Base-by-base conservation (phyloP, 148 eudicot species). In the Nepenthes gracilis region DNA sequence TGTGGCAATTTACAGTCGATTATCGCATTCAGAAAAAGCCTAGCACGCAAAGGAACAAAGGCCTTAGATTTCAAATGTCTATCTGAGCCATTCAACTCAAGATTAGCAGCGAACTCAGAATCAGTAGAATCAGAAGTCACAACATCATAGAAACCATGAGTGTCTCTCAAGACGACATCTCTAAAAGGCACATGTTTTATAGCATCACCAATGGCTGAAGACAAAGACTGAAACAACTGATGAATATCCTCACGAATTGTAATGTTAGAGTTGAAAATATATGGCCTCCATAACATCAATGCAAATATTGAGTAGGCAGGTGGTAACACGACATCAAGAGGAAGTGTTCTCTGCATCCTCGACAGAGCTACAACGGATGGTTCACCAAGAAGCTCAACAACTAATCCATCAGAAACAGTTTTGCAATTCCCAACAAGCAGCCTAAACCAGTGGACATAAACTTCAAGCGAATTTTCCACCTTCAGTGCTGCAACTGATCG, bases 361-460 rank as follows among this genome's bases (percentile, higher is more conserved):
- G 86, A 84, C 56, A 94, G 75, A 71, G 97, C 87, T 52, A 86
- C 68, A 50, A 94, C 64, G 59, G 99, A 81, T 58, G 97, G 80
- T 68, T 94, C 97, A 67, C 99, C 99, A 13, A 94, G 83, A 69
- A 94, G 97, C 61, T 86, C 92, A 66, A 84, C 84, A 66, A 94
- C 78, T 32, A 94, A 75, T 59, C 99, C 97, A 65, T 94, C 97
- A 56, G 76, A 84, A 58, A 94, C 79, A 2, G 87, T 74, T 78
- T 88, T 84, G 78, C 92, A 94, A 70, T 94, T 94, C 36, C 99
- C 99, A 52, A 94, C 82, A 81, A 94, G 92, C 54, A 94, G 86
- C 77, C 99, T 81, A 75, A 86, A 94, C 97, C 92, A 89, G 69
- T 84, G 90, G 36, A 83, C 77, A 67, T 86, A 81, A 64, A 89